These are phyloP conservation scores for Aspergillus pseudoglaucus DNA, from an alignment of 2,329 filamentous ascomycete species.

Conservation along the genomic window DNA sequence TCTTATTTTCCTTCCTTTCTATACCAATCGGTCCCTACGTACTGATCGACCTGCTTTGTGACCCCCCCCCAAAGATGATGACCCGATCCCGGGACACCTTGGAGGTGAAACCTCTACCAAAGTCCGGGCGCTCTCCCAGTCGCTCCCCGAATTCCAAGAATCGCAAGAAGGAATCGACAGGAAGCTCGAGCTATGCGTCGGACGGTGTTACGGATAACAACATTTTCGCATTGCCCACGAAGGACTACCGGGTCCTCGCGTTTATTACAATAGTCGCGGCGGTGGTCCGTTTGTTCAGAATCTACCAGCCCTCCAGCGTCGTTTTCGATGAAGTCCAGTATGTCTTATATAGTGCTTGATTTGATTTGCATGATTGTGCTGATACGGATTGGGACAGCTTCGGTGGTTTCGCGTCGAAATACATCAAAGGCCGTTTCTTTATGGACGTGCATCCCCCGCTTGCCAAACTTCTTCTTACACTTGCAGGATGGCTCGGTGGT, in stretches of 20 bases:
- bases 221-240: constrained; percentile 75
- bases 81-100: constrained; percentile 29
- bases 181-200: constrained; percentile 38
- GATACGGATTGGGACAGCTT: constrained; percentile 55
- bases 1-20: constrained; percentile 9
- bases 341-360: constrained; percentile 34
- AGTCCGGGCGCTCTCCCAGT: constrained; percentile 30
- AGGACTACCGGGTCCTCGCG: constrained; percentile 73
- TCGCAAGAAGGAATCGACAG: constrained; percentile 24
- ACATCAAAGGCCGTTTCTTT: constrained; percentile 98
- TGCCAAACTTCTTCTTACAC: constrained; percentile 91
- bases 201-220: constrained; percentile 72
- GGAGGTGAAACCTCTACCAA: constrained; percentile 29
- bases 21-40: constrained; percentile 3
- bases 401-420: constrained; percentile 95
- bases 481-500: constrained; percentile 89
- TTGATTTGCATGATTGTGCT: not conserved
- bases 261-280: constrained; percentile 68
- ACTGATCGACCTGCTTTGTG: constrained; percentile 4
- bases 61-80: constrained; percentile 17
- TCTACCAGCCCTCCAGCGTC: constrained; percentile 92
- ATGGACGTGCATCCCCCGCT: constrained; percentile 99
- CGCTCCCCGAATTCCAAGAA: constrained; percentile 35
- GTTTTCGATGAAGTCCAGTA: constrained; percentile 99
- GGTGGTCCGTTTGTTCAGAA: constrained; percentile 82